Base-by-base conservation (phyloP, 2,329 filamentous ascomycete species). In the Penicillium thymicola region DNA sequence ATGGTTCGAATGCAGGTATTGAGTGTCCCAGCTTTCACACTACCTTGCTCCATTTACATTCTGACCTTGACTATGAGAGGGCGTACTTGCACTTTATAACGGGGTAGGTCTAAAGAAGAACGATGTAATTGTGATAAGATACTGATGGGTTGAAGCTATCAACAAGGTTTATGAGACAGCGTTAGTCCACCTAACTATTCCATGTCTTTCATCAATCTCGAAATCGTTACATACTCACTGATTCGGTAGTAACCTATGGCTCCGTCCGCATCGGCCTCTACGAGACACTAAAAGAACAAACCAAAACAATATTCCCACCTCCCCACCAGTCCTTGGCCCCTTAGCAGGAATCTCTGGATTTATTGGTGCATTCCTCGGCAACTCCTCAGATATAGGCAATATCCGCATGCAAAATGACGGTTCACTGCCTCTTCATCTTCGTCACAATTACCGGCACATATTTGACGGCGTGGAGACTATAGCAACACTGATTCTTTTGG, bases 401-500 rank as follows among this genome's bases (percentile, higher is more conserved):
- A 65, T 69, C 23, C 55, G 63, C 13, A 68, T 69, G 65, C 66
- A 67, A 42, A 67, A 67, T 34, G 65, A 67, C 13, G 48, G 56
- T 13, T 64, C 66, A 2, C 50, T 67, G 14, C 57, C 65, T 8
- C 28, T 55, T 5, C 51, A 55, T 13, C 32, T 60, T 13, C 63
- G 63, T 14, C 62, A 57, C 1, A 65, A 63, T 45, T 67, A 68
- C 51, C 36, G 46, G 3, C 59, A 68, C 30, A 60, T 67, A 2
- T 46, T 69, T 7, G 61, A 69, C 47, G 65, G 65, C 64, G 4
- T 67, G 65, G 63, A 34, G 52, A 96, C 90, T 8, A 89, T 96
- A 59, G 88, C 88, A 66, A 96, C 90, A 36, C 92, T 96, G 73
- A 72, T 96, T 68, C 92, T 94, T 73, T 73, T 96, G 69, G 91